phyloP scores from a whole-genome alignment of 768 basidiomycete genomes.

The Tulasnella calospora region DNA sequence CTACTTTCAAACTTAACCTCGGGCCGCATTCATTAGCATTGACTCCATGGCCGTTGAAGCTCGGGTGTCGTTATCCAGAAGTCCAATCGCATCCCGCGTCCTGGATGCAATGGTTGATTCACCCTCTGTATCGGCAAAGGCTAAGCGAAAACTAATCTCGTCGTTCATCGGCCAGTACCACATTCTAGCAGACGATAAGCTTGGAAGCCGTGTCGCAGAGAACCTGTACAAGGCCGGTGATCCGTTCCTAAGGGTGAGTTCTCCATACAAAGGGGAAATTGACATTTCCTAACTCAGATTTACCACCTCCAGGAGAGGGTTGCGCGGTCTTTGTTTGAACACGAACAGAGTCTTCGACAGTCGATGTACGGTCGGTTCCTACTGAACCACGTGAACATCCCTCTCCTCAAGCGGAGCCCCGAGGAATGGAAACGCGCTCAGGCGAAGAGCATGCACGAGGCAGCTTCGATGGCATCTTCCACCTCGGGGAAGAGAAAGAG shows the following conservation, averaged over 20 bases:
- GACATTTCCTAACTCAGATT: background rate
- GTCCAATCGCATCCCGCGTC: slow-evolving; percentile 68
- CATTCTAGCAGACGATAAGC: slow-evolving; percentile 76
- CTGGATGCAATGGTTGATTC: slow-evolving; percentile 71
- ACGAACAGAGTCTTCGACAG: slow-evolving; percentile 65
- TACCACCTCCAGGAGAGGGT: slow-evolving; percentile 71
- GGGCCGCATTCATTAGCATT: slow-evolving; percentile 44
- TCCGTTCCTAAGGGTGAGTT: slow-evolving; percentile 77
- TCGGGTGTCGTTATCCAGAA: slow-evolving; percentile 54
- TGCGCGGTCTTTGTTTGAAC: slow-evolving; percentile 66
- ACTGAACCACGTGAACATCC: slow-evolving; percentile 67
- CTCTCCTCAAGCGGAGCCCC: slow-evolving; percentile 69
- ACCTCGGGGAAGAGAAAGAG: slow-evolving; percentile 24
- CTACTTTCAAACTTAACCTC: background rate
- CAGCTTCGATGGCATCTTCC: background rate
- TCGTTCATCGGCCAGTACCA: slow-evolving; percentile 75
- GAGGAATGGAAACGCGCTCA: slow-evolving; percentile 81
- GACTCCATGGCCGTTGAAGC: slow-evolving; percentile 53
- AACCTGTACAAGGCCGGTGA: slow-evolving; percentile 91
- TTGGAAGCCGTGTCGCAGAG: slow-evolving; percentile 86
- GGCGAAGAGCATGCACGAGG: slow-evolving; percentile 5
- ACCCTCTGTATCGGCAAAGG: slow-evolving; percentile 55
- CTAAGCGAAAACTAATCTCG: slow-evolving; percentile 65
- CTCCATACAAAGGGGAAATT: background rate
- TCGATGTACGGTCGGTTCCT: slow-evolving; percentile 89